Conservation (phyloP, 106 monocot genomes). For the Dendrobium chrysotoxum region DNA sequence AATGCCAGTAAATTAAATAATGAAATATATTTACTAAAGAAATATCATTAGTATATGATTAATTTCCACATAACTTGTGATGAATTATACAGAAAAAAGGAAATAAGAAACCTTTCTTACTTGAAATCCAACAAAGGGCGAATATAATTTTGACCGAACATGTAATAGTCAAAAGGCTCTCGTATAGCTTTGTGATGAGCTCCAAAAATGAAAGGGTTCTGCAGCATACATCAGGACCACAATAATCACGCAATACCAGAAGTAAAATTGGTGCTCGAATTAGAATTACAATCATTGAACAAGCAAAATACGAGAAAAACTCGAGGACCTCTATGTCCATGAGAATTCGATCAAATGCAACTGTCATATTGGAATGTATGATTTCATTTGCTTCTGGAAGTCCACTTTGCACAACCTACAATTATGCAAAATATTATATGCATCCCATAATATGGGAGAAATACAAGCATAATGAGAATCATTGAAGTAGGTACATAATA, state of each 20-base stretch:
- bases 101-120: slow-evolving; percentile 20
- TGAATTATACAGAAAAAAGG: neutral
- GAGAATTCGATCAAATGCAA: slow-evolving; percentile 74
- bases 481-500: neutral
- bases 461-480: neutral
- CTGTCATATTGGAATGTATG: slow-evolving; percentile 76
- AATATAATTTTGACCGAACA: slow-evolving; percentile 91
- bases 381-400: slow-evolving; percentile 57
- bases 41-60: neutral
- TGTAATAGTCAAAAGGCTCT: slow-evolving; percentile 93
- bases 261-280: neutral
- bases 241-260: neutral
- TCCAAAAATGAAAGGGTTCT: slow-evolving; percentile 73
- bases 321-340: slow-evolving; percentile 65
- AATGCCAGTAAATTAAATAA: neutral
- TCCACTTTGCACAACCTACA: slow-evolving; percentile 70
- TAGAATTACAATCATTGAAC: neutral
- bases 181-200: slow-evolving; percentile 75
- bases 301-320: neutral
- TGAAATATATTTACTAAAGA: neutral
- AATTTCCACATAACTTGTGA: neutral
- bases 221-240: slow-evolving; percentile 19
- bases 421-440: neutral
- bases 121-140: slow-evolving; percentile 84
- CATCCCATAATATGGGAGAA: neutral